Conservation (phyloP, 192 early-diverging fungal species). For the Coemansia sp. region DNA sequence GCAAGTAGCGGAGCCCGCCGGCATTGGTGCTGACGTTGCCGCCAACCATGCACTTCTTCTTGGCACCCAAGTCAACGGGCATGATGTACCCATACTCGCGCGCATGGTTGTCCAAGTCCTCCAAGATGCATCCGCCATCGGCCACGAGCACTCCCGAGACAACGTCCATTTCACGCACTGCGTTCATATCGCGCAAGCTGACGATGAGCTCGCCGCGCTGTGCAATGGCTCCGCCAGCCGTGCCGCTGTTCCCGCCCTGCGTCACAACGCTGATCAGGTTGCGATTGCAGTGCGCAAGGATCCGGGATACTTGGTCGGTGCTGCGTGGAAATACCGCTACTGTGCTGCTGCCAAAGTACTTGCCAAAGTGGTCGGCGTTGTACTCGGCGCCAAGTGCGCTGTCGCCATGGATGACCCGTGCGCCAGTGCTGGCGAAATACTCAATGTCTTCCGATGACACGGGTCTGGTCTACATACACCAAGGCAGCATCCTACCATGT, state of each 20-base stretch:
- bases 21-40: constrained; percentile 98
- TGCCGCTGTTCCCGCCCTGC: constrained; percentile 97
- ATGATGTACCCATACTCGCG: constrained; percentile 84
- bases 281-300: constrained; percentile 86
- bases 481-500: no score
- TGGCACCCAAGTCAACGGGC: constrained; percentile 89
- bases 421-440: constrained; percentile 30
- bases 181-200: constrained; percentile 75
- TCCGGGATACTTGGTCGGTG: constrained; percentile 79
- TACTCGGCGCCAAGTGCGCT: constrained; percentile 25
- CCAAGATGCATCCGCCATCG: constrained; percentile 91
- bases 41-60: constrained; percentile 92
- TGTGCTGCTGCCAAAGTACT: constrained; percentile 81
- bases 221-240: constrained; percentile 91
- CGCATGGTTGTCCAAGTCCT: constrained; percentile 82
- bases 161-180: constrained; percentile 69
- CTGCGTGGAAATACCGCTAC: constrained; percentile 82
- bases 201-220: constrained; percentile 92
- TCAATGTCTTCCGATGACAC: constrained; percentile 32
- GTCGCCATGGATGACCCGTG: constrained; percentile 15
- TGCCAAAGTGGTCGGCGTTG: constrained; percentile 87
- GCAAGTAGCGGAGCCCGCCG: constrained; percentile 89
- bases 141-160: constrained; percentile 82
- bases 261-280: constrained; percentile 84
- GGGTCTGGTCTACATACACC: background rate